Percentiles rank a stretch among this genome's conserved stretches.
These are phyloP conservation scores for Lyophyllum decastes DNA, from an alignment of 768 basidiomycete species.

Conservation along the genomic window DNA sequence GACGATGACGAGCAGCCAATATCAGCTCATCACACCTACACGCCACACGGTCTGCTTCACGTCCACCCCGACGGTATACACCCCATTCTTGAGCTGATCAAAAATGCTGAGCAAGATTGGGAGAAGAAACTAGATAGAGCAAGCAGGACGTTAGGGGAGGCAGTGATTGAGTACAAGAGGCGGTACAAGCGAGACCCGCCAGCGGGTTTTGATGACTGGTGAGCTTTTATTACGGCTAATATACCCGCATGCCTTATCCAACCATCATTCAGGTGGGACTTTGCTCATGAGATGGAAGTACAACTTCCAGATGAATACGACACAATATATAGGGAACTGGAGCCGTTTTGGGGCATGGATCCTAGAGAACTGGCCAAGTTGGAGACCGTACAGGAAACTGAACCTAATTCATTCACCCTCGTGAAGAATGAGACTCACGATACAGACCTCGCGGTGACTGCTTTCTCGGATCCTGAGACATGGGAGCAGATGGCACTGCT, in stretches of 20 bases:
- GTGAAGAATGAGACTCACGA: constrained; percentile 33
- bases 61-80: constrained; percentile 39
- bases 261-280: constrained; percentile 42
- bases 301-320: constrained; percentile 90
- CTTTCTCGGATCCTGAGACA: constrained; percentile 24
- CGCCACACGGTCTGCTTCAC: constrained; percentile 23
- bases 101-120: constrained; percentile 62
- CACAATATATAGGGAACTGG: constrained; percentile 68
- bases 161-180: constrained; percentile 66
- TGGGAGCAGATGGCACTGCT: constrained; percentile 21
- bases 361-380: constrained; percentile 40
- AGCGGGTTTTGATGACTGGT: constrained; percentile 79
- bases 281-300: constrained; percentile 68
- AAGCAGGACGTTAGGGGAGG: constrained; percentile 65
- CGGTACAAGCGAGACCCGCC: constrained; percentile 71
- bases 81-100: constrained; percentile 71
- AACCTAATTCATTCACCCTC: constrained; percentile 42
- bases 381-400: constrained; percentile 36
- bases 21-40: constrained; percentile 19
- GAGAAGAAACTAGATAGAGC: constrained; percentile 55
- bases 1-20: constrained; percentile 13
- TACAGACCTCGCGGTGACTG: constrained; percentile 18
- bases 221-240: constrained; percentile 21
- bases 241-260: neutral
- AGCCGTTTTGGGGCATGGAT: constrained; percentile 78